Conservation (phyloP, 345 rosid genomes). For the Populus deltoides region DNA sequence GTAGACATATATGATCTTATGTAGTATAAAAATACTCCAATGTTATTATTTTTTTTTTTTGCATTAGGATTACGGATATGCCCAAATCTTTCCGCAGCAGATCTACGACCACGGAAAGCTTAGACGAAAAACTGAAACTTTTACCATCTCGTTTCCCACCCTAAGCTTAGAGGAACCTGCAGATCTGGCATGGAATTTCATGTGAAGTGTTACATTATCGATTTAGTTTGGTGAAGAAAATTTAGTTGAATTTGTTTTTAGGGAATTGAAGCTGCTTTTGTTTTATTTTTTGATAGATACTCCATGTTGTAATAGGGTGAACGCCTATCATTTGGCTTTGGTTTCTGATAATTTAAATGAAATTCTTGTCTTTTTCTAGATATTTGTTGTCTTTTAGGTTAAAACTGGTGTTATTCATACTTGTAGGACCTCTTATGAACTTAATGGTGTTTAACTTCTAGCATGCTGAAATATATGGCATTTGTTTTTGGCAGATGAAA, state of each 20-base stretch:
- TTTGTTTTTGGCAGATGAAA: conserved; percentile 44
- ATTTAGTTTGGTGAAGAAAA: background rate
- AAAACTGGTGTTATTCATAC: background rate
- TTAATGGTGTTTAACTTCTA: background rate
- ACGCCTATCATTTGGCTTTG: background rate
- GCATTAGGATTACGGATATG: background rate
- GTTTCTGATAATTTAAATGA: background rate
- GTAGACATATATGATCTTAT: conserved; percentile 27
- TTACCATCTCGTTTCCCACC: too few relatives aligned
- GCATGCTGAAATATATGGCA: background rate
- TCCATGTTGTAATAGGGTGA: background rate
- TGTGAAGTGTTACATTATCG: background rate
- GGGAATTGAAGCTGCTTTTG: background rate
- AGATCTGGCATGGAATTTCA: background rate
- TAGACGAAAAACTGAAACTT: too few relatives aligned
- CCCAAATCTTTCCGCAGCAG: too few relatives aligned
- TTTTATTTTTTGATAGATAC: background rate
- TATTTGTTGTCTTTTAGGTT: background rate
- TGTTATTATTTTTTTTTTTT: background rate
- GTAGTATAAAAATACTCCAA: background rate
- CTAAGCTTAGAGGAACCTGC: background rate
- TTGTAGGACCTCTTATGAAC: background rate
- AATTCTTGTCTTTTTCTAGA: background rate
- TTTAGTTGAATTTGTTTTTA: background rate
- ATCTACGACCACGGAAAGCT: too few relatives aligned